A percentile compares a stretch with the other conserved stretches of the same genome.
Evolutionary conservation across 305 asterid species (phyloP).

Genomic region (Andrographis paniculata): DNA sequence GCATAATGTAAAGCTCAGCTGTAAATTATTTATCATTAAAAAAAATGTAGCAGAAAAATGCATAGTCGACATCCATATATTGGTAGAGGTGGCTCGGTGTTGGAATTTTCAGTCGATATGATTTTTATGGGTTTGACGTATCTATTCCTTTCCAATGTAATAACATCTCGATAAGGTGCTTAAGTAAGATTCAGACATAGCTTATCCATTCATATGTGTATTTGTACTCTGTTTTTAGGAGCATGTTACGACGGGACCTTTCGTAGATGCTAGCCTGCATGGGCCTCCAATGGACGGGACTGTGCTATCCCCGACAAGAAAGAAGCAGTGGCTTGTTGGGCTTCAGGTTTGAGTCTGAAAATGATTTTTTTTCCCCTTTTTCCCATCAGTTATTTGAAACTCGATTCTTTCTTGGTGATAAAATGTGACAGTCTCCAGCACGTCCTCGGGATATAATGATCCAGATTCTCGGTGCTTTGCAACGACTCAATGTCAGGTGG

Average conservation of each 20-base stretch:
- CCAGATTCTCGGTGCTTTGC: conserved; percentile 74
- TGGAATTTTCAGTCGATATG: no score
- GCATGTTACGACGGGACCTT: conserved; percentile 31
- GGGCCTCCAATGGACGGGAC: conserved; percentile 33
- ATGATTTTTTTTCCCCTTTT: background rate
- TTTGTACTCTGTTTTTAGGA: conserved; percentile 40
- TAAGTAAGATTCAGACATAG: background rate
- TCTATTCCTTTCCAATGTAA: no score
- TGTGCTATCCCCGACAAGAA: conserved; percentile 31
- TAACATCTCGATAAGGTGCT: background rate
- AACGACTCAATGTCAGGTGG: conserved; percentile 80
- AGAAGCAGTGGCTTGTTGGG: conserved; percentile 78
- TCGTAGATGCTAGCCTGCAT: conserved; percentile 32
- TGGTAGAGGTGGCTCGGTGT: no score
- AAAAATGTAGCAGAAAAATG: background rate
- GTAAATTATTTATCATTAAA: no score
- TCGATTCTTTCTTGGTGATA: conserved; percentile 17
- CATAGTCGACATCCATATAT: no score
- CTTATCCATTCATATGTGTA: conserved; percentile 9
- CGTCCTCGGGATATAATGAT: conserved; percentile 82
- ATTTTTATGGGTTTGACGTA: no score
- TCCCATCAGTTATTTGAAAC: background rate
- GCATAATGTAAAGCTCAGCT: background rate
- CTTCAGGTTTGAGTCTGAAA: conserved; percentile 48
- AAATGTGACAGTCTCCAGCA: conserved; percentile 56